phyloP scores from a whole-genome alignment of 2,329 filamentous ascomycete genomes.

The Aspergillus jensenii region DNA sequence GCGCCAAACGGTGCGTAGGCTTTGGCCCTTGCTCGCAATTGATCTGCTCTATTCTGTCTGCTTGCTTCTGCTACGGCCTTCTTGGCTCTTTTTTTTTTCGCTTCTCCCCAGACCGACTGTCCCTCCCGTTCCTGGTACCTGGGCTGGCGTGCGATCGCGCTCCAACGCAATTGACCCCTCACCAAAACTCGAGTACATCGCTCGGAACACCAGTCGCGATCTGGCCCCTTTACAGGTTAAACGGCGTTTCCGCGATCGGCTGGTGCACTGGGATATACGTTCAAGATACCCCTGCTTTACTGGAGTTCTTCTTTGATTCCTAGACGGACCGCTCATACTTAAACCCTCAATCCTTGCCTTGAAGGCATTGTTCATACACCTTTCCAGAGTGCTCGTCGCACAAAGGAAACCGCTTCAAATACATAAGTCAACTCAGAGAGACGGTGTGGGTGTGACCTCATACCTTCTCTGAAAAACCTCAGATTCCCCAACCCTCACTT shows the following conservation, averaged over 20 bases:
- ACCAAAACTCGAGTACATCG: background rate
- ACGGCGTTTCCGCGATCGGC: conserved; percentile 13
- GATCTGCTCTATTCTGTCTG: conserved; percentile 20
- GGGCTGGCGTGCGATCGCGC: conserved; percentile 9
- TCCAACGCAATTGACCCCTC: conserved; percentile 13
- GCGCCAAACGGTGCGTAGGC: conserved; percentile 49
- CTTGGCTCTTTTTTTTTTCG: conserved; percentile 16
- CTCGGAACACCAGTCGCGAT: conserved; percentile 17
- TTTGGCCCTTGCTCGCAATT: conserved; percentile 33
- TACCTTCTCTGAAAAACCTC: conserved; percentile 9
- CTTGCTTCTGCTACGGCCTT: conserved; percentile 14
- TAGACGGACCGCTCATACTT: conserved; percentile 26
- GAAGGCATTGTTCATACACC: conserved; percentile 29
- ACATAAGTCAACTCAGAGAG: conserved; percentile 11
- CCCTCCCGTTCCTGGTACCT: conserved; percentile 18
- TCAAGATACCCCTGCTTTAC: conserved; percentile 37
- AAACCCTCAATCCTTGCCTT: conserved; percentile 29
- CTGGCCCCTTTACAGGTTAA: conserved; percentile 22
- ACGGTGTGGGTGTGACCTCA: conserved; percentile 7
- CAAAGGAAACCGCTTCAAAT: conserved; percentile 10
- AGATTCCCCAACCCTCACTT: conserved; percentile 14
- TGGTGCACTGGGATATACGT: conserved; percentile 25
- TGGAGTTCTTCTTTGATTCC: conserved; percentile 27
- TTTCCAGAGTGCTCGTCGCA: conserved; percentile 20
- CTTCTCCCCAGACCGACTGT: conserved; percentile 16